Evolutionary conservation across 306 rosid species (phyloP).

Genomic region (Ammopiptanthus mongolicus): DNA sequence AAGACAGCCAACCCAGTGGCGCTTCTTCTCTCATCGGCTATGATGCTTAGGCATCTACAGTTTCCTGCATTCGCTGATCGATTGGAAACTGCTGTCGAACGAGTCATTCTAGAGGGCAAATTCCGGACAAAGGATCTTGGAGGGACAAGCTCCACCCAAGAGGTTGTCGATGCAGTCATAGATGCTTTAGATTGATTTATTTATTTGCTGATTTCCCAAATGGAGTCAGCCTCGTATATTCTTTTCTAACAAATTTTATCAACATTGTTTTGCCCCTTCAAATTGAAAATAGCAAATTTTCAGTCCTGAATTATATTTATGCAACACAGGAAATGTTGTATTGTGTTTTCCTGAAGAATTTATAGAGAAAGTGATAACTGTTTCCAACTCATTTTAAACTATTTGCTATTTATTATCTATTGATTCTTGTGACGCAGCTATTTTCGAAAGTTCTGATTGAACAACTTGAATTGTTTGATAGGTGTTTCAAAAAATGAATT

Average conservation of each 20-base stretch:
- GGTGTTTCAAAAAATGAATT: neutral
- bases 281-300: conserved; percentile 25
- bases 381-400: conserved; percentile 8
- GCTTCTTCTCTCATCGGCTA: conserved; percentile 79
- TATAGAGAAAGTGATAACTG: conserved; percentile 21
- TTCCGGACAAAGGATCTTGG: conserved; percentile 76
- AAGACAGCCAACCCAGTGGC: conserved; percentile 82
- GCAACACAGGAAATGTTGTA: conserved; percentile 14
- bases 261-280: conserved; percentile 18
- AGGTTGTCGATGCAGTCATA: conserved; percentile 69
- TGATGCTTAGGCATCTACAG: conserved; percentile 93
- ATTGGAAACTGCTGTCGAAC: conserved; percentile 69
- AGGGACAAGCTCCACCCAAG: conserved; percentile 65
- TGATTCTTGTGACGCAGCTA: neutral
- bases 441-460: neutral
- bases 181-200: conserved; percentile 49
- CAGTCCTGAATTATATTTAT: conserved; percentile 27
- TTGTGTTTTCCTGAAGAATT: neutral
- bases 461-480: neutral
- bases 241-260: conserved; percentile 16
- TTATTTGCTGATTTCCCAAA: neutral
- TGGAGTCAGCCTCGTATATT: conserved; percentile 17
- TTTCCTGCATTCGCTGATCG: conserved; percentile 90
- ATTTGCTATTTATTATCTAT: neutral
- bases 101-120: conserved; percentile 59